Conservation (phyloP, 176 grass and related monocot species). For the Aegilops umbellulata region DNA sequence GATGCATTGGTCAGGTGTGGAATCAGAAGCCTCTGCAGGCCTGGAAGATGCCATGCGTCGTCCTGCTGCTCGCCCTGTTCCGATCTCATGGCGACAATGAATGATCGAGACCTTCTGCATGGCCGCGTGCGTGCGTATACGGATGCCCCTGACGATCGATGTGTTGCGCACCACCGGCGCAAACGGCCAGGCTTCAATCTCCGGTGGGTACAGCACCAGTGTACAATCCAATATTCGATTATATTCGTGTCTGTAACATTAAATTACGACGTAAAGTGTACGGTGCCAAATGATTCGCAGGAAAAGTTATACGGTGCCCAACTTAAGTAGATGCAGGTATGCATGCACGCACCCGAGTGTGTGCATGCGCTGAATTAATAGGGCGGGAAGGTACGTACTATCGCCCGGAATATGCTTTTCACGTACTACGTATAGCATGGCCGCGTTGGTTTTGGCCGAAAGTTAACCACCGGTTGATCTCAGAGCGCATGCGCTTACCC, state of each 20-base stretch:
- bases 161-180: background rate
- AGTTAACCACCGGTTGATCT: background rate
- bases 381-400: background rate
- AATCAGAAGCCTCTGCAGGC: constrained; percentile 52
- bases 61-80: constrained; percentile 15
- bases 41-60: constrained; percentile 37
- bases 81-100: constrained; percentile 28
- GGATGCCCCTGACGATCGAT: background rate
- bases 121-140: background rate
- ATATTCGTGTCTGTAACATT: background rate
- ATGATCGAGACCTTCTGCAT: constrained; percentile 9
- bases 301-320: background rate
- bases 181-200: background rate
- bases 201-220: background rate
- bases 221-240: background rate
- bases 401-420: background rate
- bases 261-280: background rate
- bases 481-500: constrained; percentile 10
- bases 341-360: background rate
- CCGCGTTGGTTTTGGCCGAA: constrained; percentile 21
- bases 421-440: background rate
- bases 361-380: background rate
- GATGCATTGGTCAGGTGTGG: constrained; percentile 41
- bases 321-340: background rate
- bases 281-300: background rate